These are phyloP conservation scores for Triticum urartu DNA, from an alignment of 176 grass and related monocot species.

Conservation along the genomic window DNA sequence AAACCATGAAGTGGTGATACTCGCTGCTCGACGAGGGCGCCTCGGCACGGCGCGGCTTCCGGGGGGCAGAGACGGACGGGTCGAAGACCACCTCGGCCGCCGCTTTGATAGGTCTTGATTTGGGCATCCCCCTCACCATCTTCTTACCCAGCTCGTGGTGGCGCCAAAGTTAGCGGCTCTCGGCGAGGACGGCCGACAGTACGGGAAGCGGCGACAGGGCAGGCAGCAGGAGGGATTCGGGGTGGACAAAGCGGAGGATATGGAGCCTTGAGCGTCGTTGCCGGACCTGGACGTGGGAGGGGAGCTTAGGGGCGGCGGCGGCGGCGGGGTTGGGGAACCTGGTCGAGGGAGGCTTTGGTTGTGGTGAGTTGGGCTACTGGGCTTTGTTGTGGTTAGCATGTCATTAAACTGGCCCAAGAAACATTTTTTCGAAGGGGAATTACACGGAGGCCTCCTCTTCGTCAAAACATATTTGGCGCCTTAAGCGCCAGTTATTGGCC, in stretches of 20 bases:
- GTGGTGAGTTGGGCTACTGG: not conserved
- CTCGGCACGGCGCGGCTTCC: slow-evolving; percentile 31
- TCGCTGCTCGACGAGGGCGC: slow-evolving; percentile 37
- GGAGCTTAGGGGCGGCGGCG: not conserved
- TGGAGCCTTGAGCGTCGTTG: not conserved
- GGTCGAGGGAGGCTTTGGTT: not conserved
- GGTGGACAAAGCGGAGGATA: not conserved
- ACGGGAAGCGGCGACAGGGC: not conserved
- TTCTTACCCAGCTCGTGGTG: not conserved
- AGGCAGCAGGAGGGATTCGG: not conserved
- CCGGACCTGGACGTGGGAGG: not conserved
- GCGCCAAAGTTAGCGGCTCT: not conserved
- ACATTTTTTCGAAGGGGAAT: not conserved
- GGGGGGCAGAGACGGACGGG: slow-evolving; percentile 9
- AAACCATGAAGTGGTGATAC: slow-evolving; percentile 45
- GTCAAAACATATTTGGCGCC: too few species aligned
- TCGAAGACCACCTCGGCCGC: slow-evolving; percentile 48
- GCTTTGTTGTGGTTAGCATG: not conserved
- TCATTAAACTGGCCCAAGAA: not conserved
- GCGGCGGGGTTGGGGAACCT: not conserved
- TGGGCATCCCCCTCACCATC: slow-evolving; percentile 50
- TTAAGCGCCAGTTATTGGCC: too few species aligned
- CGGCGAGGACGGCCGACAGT: not conserved
- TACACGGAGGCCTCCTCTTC: too few species aligned
- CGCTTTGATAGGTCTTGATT: slow-evolving; percentile 25